Evolutionary conservation across 495 filamentous ascomycete species (phyloP).

Genomic region (Podospora conica): DNA sequence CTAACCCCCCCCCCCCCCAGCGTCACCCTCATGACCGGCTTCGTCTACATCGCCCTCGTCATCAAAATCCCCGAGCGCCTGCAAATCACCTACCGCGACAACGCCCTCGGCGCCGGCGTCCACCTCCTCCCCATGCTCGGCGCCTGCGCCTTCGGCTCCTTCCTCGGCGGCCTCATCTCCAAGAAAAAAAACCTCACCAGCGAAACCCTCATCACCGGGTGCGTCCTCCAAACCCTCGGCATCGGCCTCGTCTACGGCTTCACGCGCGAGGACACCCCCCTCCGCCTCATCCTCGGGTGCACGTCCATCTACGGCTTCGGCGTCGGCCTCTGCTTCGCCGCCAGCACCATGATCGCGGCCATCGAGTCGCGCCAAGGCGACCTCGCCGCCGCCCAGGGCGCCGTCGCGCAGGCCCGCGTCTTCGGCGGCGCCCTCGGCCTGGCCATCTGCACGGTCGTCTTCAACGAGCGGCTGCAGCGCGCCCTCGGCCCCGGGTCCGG

Average conservation of each 20-base stretch:
- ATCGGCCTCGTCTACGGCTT: conserved; percentile 40
- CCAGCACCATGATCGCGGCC: conserved; percentile 45
- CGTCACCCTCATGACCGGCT: conserved; percentile 49
- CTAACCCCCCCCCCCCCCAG: conserved; percentile 28
- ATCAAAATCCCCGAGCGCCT: conserved; percentile 57
- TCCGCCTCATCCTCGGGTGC: conserved; percentile 42
- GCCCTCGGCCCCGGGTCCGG: conserved; percentile 12
- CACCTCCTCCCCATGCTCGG: conserved; percentile 53
- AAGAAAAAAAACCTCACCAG: conserved; percentile 44
- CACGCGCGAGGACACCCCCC: conserved; percentile 26
- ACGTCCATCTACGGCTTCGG: conserved; percentile 51
- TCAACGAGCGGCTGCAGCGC: conserved; percentile 25
- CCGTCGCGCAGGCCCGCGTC: conserved; percentile 50
- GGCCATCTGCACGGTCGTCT: conserved; percentile 39
- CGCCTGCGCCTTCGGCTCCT: conserved; percentile 46
- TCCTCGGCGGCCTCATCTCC: conserved; percentile 40
- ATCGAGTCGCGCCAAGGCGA: conserved; percentile 43
- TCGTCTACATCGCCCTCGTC: conserved; percentile 50
- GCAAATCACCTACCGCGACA: conserved; percentile 49
- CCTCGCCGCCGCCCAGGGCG: conserved; percentile 49
- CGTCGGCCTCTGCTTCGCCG: conserved; percentile 44
- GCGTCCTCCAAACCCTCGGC: conserved; percentile 47
- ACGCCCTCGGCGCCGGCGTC: conserved; percentile 47
- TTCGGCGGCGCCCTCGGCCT: conserved; percentile 54
- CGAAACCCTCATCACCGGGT: conserved; percentile 43